Conservation (phyloP, 2,329 filamentous ascomycete genomes). For the Fusarium sp. region DNA sequence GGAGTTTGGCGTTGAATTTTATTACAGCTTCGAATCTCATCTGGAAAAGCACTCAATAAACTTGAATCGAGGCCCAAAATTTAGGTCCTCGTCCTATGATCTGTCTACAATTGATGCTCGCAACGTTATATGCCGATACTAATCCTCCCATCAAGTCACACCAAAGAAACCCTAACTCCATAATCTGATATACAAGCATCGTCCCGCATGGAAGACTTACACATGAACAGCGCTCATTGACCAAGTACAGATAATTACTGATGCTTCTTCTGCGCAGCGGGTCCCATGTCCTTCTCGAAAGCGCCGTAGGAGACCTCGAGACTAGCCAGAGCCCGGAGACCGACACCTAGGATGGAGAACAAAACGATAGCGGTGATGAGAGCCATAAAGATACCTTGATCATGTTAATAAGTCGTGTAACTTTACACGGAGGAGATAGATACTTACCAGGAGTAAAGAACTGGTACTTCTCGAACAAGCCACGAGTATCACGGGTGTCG, state of each 20-base stretch:
- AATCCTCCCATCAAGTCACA: constrained; percentile 41
- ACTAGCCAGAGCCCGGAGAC: constrained; percentile 78
- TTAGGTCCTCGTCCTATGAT: constrained; percentile 22
- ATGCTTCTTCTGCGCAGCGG: constrained; percentile 85
- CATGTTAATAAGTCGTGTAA: constrained; percentile 10
- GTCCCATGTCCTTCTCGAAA: constrained; percentile 96
- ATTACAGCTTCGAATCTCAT: constrained; percentile 25
- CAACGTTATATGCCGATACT: constrained; percentile 40
- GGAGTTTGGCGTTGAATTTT: constrained; percentile 45
- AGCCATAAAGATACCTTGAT: constrained; percentile 86
- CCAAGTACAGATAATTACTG: constrained; percentile 42
- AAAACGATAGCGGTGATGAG: constrained; percentile 77
- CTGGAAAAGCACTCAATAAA: constrained; percentile 29
- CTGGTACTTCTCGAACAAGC: constrained; percentile 91
- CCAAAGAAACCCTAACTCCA: constrained; percentile 46
- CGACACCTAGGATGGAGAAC: constrained; percentile 81
- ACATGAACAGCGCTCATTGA: constrained; percentile 27
- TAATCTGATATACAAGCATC: constrained; percentile 47
- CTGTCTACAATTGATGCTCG: constrained; percentile 37
- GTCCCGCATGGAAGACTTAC: constrained; percentile 12
- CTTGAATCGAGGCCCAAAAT: constrained; percentile 14
- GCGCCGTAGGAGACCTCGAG: constrained; percentile 92
- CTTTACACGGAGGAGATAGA: not conserved
- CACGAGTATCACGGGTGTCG: constrained; percentile 56
- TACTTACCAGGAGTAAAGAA: constrained; percentile 85